Conservation (phyloP, 2,329 filamentous ascomycete species). For the Tolypocladium pustulatum region DNA sequence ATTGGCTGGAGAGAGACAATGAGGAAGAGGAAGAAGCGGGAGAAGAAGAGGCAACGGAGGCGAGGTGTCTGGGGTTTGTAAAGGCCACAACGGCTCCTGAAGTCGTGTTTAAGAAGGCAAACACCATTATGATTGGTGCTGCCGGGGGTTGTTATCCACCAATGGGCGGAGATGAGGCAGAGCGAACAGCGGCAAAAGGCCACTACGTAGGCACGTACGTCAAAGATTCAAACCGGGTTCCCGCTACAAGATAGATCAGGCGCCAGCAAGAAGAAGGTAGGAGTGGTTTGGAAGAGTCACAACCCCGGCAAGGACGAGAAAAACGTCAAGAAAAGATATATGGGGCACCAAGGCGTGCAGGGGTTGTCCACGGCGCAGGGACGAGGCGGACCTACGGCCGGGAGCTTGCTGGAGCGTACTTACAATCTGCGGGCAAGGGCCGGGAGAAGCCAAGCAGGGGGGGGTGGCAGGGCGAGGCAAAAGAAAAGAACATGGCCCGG, state of each 20-base stretch:
- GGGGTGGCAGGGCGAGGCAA: slow-evolving; percentile 16
- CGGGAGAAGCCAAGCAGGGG: slow-evolving; percentile 4
- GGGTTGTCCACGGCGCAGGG: slow-evolving; percentile 13
- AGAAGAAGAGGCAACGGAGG: slow-evolving; percentile 3
- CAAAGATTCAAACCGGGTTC: slow-evolving; percentile 5
- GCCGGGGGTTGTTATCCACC: slow-evolving; percentile 17
- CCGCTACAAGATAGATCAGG: slow-evolving; percentile 1
- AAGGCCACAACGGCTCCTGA: slow-evolving; percentile 12
- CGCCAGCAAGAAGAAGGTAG: not conserved
- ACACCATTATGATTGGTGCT: slow-evolving; percentile 23
- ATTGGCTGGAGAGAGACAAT: not conserved
- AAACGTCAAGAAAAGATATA: slow-evolving; percentile 3
- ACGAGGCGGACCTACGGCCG: slow-evolving; percentile 16
- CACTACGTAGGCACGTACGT: slow-evolving; percentile 12
- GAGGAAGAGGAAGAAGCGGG: slow-evolving; percentile 2
- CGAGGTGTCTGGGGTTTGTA: slow-evolving; percentile 18
- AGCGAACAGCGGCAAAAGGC: slow-evolving; percentile 20
- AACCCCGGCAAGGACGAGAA: not conserved
- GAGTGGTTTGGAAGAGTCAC: slow-evolving; percentile 2
- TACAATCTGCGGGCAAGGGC: slow-evolving; percentile 3
- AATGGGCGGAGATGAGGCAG: slow-evolving; percentile 25
- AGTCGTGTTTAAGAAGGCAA: slow-evolving; percentile 17
- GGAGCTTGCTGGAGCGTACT: slow-evolving; percentile 13
- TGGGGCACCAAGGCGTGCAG: slow-evolving; percentile 8
- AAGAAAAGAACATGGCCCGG: slow-evolving; percentile 8